Evolutionary conservation across 106 monocot species (phyloP).

Genomic region (Phalaenopsis equestris): DNA sequence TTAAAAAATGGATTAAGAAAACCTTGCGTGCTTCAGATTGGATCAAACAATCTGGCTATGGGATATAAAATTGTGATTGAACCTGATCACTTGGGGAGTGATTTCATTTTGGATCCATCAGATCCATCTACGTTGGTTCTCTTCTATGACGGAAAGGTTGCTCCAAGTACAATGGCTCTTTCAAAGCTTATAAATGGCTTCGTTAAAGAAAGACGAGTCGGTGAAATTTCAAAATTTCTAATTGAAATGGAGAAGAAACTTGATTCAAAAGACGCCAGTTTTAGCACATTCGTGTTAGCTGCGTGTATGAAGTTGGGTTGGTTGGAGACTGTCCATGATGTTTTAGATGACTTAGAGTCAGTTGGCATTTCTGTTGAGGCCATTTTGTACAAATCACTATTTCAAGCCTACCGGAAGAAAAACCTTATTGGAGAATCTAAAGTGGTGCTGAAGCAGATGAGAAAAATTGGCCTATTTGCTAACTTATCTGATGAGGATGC

Average conservation of each 20-base stretch:
- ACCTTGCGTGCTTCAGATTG: slow-evolving; percentile 39
- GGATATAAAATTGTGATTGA: slow-evolving; percentile 46
- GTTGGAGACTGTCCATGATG: slow-evolving; percentile 82
- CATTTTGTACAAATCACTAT: slow-evolving; percentile 37
- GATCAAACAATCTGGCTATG: slow-evolving; percentile 59
- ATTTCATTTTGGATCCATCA: slow-evolving; percentile 32
- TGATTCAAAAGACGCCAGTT: slow-evolving; percentile 12
- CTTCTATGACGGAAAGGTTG: slow-evolving; percentile 43
- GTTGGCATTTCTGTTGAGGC: slow-evolving; percentile 25
- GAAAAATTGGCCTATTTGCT: slow-evolving; percentile 20
- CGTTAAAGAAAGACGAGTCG: slow-evolving; percentile 43
- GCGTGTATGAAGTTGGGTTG: slow-evolving; percentile 67
- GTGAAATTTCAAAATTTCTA: slow-evolving; percentile 47
- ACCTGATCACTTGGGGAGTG: slow-evolving; percentile 16
- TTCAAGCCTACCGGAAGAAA: slow-evolving; percentile 38
- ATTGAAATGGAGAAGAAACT: slow-evolving; percentile 27
- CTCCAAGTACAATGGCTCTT: slow-evolving; percentile 56
- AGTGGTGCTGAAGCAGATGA: slow-evolving; percentile 47
- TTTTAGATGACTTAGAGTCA: slow-evolving; percentile 68
- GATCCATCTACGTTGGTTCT: slow-evolving; percentile 25
- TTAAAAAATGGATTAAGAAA: slow-evolving; percentile 18
- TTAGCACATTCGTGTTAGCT: slow-evolving; percentile 43
- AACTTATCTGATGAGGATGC: slow-evolving; percentile 23
- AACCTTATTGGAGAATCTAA: slow-evolving; percentile 39
- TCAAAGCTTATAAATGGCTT: slow-evolving; percentile 61